Conservation (phyloP, 139 green algal species). For the Tetraselmis chui region DNA sequence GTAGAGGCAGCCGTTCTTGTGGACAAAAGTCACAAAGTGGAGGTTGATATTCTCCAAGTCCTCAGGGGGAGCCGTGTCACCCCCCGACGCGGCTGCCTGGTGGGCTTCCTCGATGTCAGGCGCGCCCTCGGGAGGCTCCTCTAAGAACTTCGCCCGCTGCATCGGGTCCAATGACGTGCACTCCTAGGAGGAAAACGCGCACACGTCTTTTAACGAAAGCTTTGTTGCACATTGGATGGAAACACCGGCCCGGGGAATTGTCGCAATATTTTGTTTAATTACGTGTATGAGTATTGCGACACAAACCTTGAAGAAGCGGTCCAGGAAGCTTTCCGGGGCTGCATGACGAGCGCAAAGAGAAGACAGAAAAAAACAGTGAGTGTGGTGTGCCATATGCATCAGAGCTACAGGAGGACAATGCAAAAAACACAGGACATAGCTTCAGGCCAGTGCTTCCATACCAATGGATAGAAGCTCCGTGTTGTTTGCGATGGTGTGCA, state of each 20-base stretch:
- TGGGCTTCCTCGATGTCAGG: conserved; percentile 81
- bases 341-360: no score
- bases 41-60: conserved; percentile 70
- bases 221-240: no score
- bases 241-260: no score
- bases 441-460: background rate
- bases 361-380: no score
- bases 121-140: conserved; percentile 63
- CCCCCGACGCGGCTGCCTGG: conserved; percentile 58
- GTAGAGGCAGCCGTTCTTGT: conserved; percentile 53
- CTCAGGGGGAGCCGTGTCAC: conserved; percentile 51
- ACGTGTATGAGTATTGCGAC: no score
- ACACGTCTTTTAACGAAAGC: no score
- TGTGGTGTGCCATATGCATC: background rate
- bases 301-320: conserved; percentile 56
- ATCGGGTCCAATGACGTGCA: background rate
- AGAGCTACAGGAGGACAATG: no score
- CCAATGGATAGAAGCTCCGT: conserved; percentile 8
- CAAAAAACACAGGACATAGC: no score
- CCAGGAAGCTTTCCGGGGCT: conserved; percentile 64
- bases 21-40: conserved; percentile 84
- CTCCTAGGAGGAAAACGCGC: background rate
- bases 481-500: conserved; percentile 72
- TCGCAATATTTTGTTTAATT: no score
- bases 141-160: conserved; percentile 61